phyloP scores from a whole-genome alignment of 2,329 filamentous ascomycete genomes.

The Ascocoryne sarcoides region DNA sequence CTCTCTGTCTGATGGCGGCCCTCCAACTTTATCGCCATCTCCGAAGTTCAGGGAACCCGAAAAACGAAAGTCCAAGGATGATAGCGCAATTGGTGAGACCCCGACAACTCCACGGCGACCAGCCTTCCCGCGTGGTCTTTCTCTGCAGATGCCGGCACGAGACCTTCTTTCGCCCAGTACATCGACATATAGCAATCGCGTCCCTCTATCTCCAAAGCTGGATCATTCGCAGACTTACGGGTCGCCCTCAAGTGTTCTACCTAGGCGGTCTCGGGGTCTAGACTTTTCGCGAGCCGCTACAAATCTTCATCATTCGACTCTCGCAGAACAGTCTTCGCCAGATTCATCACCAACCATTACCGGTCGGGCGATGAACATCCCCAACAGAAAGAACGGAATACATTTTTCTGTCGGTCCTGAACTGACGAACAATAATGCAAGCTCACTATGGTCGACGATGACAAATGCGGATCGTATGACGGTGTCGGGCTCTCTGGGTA shows the following conservation, averaged over 20 bases:
- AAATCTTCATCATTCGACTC: conserved; percentile 88
- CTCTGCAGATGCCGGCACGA: conserved; percentile 58
- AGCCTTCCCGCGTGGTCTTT: conserved; percentile 53
- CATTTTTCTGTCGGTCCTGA: conserved; percentile 47
- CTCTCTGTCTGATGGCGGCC: conserved; percentile 25
- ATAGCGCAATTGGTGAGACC: conserved; percentile 28
- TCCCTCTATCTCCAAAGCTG: conserved; percentile 75
- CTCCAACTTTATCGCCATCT: conserved; percentile 26
- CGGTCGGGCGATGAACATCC: conserved; percentile 59
- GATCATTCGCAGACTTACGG: conserved; percentile 79
- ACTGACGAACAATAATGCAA: conserved; percentile 49
- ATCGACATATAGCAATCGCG: conserved; percentile 45
- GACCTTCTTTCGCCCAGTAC: conserved; percentile 34
- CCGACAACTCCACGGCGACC: conserved; percentile 69
- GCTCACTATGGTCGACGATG: conserved; percentile 61
- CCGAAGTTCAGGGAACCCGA: conserved; percentile 28
- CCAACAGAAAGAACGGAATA: conserved; percentile 38
- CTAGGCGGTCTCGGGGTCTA: conserved; percentile 78
- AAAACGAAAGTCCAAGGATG: conserved; percentile 26
- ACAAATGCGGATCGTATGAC: conserved; percentile 60
- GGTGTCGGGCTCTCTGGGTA: conserved; percentile 60
- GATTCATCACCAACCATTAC: conserved; percentile 84
- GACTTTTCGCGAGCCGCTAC: conserved; percentile 92
- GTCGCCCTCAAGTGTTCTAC: conserved; percentile 79
- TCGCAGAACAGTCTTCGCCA: conserved; percentile 79